These are phyloP conservation scores for Colletotrichum siamense DNA, from an alignment of 2,329 filamentous ascomycete genomes.

Conservation along the genomic window DNA sequence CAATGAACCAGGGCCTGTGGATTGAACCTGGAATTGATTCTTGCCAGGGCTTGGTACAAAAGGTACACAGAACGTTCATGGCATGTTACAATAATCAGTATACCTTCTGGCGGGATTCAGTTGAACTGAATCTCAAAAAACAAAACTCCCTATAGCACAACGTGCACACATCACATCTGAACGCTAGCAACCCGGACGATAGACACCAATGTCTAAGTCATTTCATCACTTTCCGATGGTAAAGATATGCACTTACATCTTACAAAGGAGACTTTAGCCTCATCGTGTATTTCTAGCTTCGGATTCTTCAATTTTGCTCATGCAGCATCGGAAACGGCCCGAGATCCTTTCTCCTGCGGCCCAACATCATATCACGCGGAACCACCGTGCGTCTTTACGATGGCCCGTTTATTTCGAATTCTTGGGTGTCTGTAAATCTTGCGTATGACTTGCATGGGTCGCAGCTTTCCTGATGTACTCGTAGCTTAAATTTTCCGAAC, in stretches of 20 bases:
- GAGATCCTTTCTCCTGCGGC: not conserved
- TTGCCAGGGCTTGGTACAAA: not conserved
- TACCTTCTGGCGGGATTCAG: no score
- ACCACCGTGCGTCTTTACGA: not conserved
- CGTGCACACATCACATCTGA: not conserved
- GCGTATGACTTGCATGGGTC: not conserved
- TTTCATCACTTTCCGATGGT: not conserved
- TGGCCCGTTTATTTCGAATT: not conserved
- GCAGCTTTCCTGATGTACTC: not conserved
- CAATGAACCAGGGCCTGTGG: not conserved
- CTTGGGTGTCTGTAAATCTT: not conserved
- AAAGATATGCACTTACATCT: not conserved
- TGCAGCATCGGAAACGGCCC: not conserved
- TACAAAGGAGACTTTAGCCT: not conserved
- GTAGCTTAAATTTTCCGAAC: not conserved
- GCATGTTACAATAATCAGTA: not conserved
- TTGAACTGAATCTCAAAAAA: not conserved
- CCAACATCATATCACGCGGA: not conserved
- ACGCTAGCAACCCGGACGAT: not conserved
- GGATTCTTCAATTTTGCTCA: not conserved
- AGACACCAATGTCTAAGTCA: no score
- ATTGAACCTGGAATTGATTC: not conserved
- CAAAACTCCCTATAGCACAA: not conserved
- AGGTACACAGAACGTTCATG: not conserved
- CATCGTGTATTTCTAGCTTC: not conserved